phyloP scores from a whole-genome alignment of 129 eudicot species.

The Mikania micrantha region DNA sequence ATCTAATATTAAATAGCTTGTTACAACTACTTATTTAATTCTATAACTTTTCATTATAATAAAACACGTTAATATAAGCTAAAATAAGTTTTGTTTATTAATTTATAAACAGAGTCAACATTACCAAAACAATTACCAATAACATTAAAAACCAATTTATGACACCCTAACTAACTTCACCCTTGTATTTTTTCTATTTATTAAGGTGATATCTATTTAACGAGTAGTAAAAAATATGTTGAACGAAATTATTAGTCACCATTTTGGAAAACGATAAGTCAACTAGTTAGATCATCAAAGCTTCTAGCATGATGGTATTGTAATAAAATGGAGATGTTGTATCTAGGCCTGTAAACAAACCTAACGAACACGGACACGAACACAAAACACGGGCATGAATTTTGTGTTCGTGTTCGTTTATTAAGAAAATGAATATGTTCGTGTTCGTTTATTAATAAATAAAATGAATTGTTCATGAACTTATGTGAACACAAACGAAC shows the following conservation, averaged over 20 bases:
- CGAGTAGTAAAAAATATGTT: not conserved
- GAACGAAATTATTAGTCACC: not conserved
- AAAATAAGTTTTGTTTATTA: not conserved
- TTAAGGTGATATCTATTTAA: not conserved
- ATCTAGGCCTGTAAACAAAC: no score
- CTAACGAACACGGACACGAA: no score
- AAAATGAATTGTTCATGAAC: no score
- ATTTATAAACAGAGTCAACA: not conserved
- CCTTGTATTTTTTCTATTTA: not conserved
- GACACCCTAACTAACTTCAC: constrained; percentile 20
- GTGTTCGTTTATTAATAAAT: no score
- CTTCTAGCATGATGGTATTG: no score
- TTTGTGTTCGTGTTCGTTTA: no score
- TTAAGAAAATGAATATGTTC: no score
- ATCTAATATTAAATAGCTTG: not conserved
- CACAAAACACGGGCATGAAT: no score
- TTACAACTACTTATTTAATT: not conserved
- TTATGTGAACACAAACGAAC: no score
- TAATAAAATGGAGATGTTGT: no score
- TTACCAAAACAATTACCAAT: constrained; percentile 18
- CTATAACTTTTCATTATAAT: not conserved
- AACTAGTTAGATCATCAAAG: no score
- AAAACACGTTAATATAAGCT: not conserved
- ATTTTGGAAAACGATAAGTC: not conserved
- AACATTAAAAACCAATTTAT: constrained; percentile 17